Evolutionary conservation across 768 basidiomycete genomes (phyloP).

Genomic region (Tricholoma saponaceum): DNA sequence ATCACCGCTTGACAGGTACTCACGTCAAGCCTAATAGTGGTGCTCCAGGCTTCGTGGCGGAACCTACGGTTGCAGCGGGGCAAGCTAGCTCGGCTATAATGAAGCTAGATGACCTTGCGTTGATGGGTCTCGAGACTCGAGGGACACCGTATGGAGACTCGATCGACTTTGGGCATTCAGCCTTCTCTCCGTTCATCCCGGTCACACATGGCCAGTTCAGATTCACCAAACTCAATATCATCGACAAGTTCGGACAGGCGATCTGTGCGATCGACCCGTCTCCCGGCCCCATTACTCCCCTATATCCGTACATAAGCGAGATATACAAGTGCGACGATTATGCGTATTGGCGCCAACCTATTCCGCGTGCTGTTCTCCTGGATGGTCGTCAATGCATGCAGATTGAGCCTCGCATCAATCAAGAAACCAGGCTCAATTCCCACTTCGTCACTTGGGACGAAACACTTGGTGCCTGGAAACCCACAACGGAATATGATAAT

Average conservation of each 20-base stretch:
- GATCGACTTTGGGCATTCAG: background rate
- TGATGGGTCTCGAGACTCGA: too few relatives aligned
- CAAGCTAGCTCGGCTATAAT: too few relatives aligned
- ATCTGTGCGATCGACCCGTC: background rate
- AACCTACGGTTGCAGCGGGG: too few relatives aligned
- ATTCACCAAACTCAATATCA: background rate
- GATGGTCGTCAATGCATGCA: background rate
- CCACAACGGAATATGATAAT: background rate
- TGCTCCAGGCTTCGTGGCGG: too few relatives aligned
- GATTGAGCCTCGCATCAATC: background rate
- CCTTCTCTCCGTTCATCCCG: background rate
- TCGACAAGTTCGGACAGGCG: background rate
- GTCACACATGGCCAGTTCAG: background rate
- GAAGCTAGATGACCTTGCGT: too few relatives aligned
- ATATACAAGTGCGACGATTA: background rate
- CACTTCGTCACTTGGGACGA: background rate
- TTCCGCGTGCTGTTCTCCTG: too few relatives aligned
- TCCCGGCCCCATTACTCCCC: background rate
- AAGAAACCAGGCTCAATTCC: background rate
- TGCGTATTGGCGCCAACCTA: too few relatives aligned
- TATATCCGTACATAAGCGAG: background rate
- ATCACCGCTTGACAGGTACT: too few relatives aligned
- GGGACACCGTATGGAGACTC: background rate
- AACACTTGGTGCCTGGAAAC: background rate
- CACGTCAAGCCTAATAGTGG: too few relatives aligned